Evolutionary conservation across 192 early-diverging fungal genomes (phyloP).

Genomic region (Backusella luteola): DNA sequence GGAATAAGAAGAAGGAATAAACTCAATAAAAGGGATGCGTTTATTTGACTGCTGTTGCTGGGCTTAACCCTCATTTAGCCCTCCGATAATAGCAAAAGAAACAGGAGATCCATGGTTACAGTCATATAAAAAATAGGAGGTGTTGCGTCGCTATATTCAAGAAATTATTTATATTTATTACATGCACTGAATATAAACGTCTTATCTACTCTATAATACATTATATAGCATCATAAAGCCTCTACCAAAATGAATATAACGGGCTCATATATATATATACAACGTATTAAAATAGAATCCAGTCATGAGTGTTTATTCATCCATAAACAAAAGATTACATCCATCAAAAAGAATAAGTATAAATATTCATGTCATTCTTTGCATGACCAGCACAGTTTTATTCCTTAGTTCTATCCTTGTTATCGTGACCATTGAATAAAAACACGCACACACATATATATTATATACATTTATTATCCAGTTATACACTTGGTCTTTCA

Average conservation of each 20-base stretch:
- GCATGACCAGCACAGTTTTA: neutral
- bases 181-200: neutral
- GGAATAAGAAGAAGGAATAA: neutral
- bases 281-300: neutral
- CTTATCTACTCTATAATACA: neutral
- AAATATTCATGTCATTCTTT: conserved; percentile 6
- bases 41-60: neutral
- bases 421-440: neutral
- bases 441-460: no score
- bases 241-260: neutral
- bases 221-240: neutral
- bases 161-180: neutral
- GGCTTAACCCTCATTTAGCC: neutral
- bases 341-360: neutral
- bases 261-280: neutral
- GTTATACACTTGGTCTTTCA: neutral
- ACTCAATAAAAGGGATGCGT: neutral
- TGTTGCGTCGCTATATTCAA: neutral
- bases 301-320: neutral
- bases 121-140: neutral
- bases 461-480: no score
- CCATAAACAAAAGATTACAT: neutral
- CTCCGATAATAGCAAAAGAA: neutral
- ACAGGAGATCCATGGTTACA: conserved; percentile 1
- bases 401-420: neutral